phyloP scores from a whole-genome alignment of 2,329 filamentous ascomycete genomes.

The Cercospora zeae-maydis region DNA sequence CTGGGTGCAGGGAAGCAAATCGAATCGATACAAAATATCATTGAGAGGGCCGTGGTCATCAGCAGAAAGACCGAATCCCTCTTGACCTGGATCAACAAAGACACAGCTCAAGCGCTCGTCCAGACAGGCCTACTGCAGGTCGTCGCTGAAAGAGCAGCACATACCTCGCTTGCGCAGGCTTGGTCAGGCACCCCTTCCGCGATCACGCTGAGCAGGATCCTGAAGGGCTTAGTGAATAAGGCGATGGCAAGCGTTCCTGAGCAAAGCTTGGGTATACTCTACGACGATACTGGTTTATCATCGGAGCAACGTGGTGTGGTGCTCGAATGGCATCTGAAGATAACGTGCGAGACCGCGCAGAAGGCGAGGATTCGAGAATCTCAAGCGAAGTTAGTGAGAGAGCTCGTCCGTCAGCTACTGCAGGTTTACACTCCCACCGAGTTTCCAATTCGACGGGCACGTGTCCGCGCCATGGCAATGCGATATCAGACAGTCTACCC shows the following conservation, averaged over 20 bases:
- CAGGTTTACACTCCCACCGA: slow-evolving; percentile 20
- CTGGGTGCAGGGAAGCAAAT: slow-evolving; percentile 24
- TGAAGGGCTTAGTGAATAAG: slow-evolving; percentile 25
- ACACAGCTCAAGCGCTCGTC: slow-evolving; percentile 61
- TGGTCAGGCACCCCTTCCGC: slow-evolving; percentile 25
- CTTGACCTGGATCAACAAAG: slow-evolving; percentile 44
- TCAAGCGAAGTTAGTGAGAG: slow-evolving; percentile 19
- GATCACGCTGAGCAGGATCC: slow-evolving; percentile 23
- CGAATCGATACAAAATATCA: slow-evolving; percentile 19
- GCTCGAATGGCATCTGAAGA: slow-evolving; percentile 43
- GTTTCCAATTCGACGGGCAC: slow-evolving; percentile 33
- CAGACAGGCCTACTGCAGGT: slow-evolving; percentile 55
- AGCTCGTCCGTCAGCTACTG: slow-evolving; percentile 22
- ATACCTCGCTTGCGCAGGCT: slow-evolving; percentile 40
- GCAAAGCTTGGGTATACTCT: slow-evolving; percentile 25
- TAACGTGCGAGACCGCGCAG: slow-evolving; percentile 24
- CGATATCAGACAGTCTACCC: slow-evolving; percentile 26
- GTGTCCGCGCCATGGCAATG: slow-evolving; percentile 26
- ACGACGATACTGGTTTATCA: slow-evolving; percentile 36
- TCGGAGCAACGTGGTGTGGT: slow-evolving; percentile 37
- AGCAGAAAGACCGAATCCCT: slow-evolving; percentile 24
- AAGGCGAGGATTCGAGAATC: slow-evolving; percentile 23
- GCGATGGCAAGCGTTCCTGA: slow-evolving; percentile 8
- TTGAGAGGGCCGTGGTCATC: slow-evolving; percentile 20
- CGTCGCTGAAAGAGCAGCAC: slow-evolving; percentile 52